These are phyloP conservation scores for Ustilago nuda DNA, from an alignment of 1,284 basidiomycete genomes.

Conservation along the genomic window DNA sequence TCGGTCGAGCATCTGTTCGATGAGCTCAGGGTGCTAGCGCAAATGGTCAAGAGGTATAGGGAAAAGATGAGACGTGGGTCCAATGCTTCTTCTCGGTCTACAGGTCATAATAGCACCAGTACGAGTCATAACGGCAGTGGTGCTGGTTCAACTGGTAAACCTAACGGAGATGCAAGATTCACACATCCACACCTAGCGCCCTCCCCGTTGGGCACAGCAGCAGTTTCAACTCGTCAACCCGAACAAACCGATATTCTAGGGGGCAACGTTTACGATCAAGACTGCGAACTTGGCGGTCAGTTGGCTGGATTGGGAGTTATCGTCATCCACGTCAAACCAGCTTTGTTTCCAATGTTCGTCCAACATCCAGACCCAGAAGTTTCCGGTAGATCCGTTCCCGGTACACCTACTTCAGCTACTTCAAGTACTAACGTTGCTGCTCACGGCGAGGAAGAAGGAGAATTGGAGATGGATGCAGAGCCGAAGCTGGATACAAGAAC, in stretches of 20 bases:
- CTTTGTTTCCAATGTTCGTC: conserved; percentile 56
- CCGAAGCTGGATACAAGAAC: conserved; percentile 43
- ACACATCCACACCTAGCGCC: conserved; percentile 32
- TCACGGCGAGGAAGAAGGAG: conserved; percentile 8
- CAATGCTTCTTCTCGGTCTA: conserved; percentile 26
- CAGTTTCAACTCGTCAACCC: conserved; percentile 17
- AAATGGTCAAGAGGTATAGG: conserved; percentile 48
- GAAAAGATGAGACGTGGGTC: conserved; percentile 26
- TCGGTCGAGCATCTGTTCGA: conserved; percentile 59
- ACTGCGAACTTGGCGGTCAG: conserved; percentile 44
- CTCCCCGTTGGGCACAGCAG: conserved; percentile 43
- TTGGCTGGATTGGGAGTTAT: conserved; percentile 54
- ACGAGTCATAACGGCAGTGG: neutral
- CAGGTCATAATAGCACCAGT: conserved; percentile 5
- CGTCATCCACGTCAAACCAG: conserved; percentile 64
- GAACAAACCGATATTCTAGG: neutral
- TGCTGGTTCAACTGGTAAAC: neutral
- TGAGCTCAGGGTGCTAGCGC: conserved; percentile 57
- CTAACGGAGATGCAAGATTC: conserved; percentile 21
- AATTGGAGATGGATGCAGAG: neutral
- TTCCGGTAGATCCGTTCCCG: neutral
- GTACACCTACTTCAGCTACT: conserved; percentile 13
- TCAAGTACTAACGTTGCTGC: conserved; percentile 15
- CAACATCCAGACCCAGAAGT: conserved; percentile 7
- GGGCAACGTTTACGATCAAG: conserved; percentile 50